Evolutionary conservation across 352 stramenopile species (phyloP), one percentile per base, ranked within the genome.

Genomic region (Globisporangium alternatum): DNA sequence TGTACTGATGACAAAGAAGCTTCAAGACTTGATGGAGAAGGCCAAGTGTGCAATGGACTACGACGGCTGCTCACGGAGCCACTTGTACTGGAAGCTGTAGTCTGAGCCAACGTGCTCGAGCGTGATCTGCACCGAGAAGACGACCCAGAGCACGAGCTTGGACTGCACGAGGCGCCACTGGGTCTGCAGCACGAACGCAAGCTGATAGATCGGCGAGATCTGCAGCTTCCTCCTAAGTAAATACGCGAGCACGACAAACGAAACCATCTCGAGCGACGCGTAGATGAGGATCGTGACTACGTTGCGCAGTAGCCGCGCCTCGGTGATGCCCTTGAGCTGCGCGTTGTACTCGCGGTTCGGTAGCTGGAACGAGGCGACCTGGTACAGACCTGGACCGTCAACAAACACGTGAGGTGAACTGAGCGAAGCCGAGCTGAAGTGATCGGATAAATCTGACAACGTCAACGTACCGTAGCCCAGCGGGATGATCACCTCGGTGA

Each of bases 101-200:
- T 60, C 54, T n/a, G 33, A 15, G 21, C 74, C 70, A 30, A 69
- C 75, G 25, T 85, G 74, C 1, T 74, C 31, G 6, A 80, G 43
- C 10, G 67, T 45, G 0, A 63, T 60, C 37, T 78, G 73, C 5
- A 76, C 56, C 5, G 71, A 69, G 60, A 75, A 77, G 15, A 79
- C 65, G 9, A 86, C 67, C 77, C 77, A 83, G 35, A 78, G 66
- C 15, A 77, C 30, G 13, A 87, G 43, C 39, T 76, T 83, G 7
- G 39, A 49, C 30, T 81, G 78, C 0, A 83, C 47, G 33, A 76
- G 54, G 8, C 59, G 62, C 25, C 49, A 61, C 15, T 84, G 71
- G 17, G 62, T 71, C 8, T 69, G 57, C 15, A 88, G 59, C 30
- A 85, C 62, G 45, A 88, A 83, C 5, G 66, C 65, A 1, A 88